phyloP scores from a whole-genome alignment of 257 asterid genomes.

The Nicotiana knightiana region DNA sequence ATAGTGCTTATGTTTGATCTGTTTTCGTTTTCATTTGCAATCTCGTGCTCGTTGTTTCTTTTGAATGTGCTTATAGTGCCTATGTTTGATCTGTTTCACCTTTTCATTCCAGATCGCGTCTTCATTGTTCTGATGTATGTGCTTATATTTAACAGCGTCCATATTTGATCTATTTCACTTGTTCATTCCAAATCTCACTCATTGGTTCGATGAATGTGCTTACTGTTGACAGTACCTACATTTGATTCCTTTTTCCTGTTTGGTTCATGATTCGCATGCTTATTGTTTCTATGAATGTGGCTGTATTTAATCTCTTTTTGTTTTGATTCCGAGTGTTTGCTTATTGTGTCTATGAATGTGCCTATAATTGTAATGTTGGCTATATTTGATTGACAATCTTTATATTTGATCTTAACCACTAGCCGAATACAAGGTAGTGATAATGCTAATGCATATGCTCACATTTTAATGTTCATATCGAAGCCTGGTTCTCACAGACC shows the following conservation, averaged over 20 bases:
- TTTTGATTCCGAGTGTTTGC: background rate
- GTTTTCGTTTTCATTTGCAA: too few relatives aligned
- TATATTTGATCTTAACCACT: background rate
- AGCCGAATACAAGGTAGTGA: background rate
- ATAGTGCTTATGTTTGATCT: background rate
- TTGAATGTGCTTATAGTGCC: too few relatives aligned
- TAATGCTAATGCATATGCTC: background rate
- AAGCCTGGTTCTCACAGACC: background rate
- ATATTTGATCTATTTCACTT: background rate
- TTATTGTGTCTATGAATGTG: background rate
- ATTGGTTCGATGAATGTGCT: background rate
- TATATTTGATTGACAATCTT: background rate
- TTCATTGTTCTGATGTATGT: background rate
- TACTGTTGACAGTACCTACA: background rate
- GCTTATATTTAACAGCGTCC: background rate
- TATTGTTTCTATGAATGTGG: background rate
- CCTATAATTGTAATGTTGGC: background rate
- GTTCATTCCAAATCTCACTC: background rate
- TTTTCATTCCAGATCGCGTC: too few relatives aligned
- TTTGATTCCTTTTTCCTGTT: background rate
- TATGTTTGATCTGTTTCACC: too few relatives aligned
- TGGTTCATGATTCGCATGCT: background rate
- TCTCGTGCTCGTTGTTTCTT: too few relatives aligned
- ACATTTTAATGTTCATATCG: background rate
- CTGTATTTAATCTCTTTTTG: background rate